Percentiles rank a stretch among this genome's conserved stretches.
Evolutionary conservation across 257 asterid genomes (phyloP).

Genomic region (Nemophila menziesii): DNA sequence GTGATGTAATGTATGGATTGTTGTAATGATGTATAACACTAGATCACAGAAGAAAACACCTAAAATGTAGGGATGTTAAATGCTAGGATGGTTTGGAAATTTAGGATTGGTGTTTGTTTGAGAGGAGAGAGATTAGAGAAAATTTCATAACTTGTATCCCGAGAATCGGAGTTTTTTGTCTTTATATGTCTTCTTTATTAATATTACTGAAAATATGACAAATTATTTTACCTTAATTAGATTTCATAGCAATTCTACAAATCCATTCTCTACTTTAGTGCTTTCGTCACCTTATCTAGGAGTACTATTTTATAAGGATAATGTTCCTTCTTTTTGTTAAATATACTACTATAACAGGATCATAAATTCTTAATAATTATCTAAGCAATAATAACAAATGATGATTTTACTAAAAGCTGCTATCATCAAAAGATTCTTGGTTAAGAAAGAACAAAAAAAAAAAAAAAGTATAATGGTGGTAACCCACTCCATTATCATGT

Average conservation of each 20-base stretch:
- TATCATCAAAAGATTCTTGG: slow-evolving; percentile 2
- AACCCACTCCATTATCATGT: slow-evolving; percentile 2
- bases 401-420: not conserved
- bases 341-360: not conserved
- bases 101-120: no score
- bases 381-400: not conserved
- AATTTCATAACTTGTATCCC: no score
- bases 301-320: not conserved
- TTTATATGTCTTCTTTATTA: no score
- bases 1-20: no score
- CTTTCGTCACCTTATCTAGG: not conserved
- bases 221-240: not conserved
- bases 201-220: no score
- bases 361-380: not conserved
- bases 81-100: no score
- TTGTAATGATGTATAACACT: no score
- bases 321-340: not conserved
- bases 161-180: no score
- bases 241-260: not conserved
- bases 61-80: no score
- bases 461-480: slow-evolving; percentile 1
- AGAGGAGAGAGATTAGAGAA: no score
- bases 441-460: slow-evolving; percentile 4
- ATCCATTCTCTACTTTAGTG: not conserved
- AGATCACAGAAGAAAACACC: no score